These are phyloP conservation scores for Castanopsis chinensis DNA, from an alignment of 306 rosid genomes.

Conservation along the genomic window DNA sequence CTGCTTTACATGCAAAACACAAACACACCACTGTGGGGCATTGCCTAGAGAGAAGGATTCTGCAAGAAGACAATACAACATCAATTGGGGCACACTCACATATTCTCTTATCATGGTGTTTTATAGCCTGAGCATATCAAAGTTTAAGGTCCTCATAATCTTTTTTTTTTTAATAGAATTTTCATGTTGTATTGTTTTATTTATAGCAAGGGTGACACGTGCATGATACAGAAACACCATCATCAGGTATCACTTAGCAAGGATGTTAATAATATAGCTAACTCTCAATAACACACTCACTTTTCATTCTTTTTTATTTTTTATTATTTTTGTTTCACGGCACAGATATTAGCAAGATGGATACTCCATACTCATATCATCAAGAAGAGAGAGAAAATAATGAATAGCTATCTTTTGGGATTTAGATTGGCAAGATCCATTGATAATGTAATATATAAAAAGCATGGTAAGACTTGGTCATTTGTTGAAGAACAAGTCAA, in stretches of 20 bases:
- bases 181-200: not conserved
- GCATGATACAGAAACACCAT: not conserved
- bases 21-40: not conserved
- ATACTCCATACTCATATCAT: too few species aligned
- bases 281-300: not conserved
- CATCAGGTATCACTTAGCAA: not conserved
- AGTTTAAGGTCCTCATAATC: not conserved
- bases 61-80: not conserved
- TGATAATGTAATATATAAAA: too few species aligned
- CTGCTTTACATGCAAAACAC: not conserved
- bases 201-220: not conserved
- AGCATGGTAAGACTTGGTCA: too few species aligned
- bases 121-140: not conserved
- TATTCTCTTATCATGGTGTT: not conserved
- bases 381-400: too few species aligned
- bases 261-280: not conserved
- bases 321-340: too few species aligned
- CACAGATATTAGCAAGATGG: too few species aligned
- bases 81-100: not conserved
- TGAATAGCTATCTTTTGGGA: too few species aligned
- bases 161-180: not conserved
- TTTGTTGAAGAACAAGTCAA: too few species aligned
- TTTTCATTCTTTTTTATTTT: not conserved
- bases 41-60: not conserved
- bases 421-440: too few species aligned